Evolutionary conservation across 1,139 yeast species (phyloP), one percentile per base, ranked within the genome.

Genomic region (Diutina ranongensis): DNA sequence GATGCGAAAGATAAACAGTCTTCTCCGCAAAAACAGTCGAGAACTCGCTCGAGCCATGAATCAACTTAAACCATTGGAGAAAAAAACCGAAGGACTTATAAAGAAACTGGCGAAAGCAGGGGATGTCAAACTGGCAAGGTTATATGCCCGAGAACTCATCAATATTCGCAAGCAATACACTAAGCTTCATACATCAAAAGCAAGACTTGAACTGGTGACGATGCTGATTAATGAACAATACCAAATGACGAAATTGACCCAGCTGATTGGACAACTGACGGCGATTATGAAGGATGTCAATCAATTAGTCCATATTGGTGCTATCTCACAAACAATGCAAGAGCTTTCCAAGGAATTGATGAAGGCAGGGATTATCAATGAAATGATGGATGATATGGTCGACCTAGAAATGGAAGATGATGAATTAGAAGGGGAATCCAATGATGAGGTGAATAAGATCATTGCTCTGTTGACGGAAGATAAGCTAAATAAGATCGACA

Each of bases 191-290:
- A 76, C 79, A 34, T 83, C 95, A 34, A 85, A 80, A 57, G 94
- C 97, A 1, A 85, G 94, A 54, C 66, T 94, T 40, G 92, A 84
- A 50, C 82, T 94, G 15, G 85, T 94, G 38, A 78, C 80, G 21
- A 78, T 92, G 85, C 85, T 94, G 53, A 78, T 94, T 32, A 88
- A 86, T 55, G 98, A 94, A 61, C 94, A 92, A 49, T 88, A 89
- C 69, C 88, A 88, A 45, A 74, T 88, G 78, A 74, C 80, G 51
- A 86, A 85, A 57, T 66, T 94, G 46, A 88, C 92, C 42, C 84
- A 87, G 31, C 83, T 92, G 38, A 77, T 94, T 77, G 81, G 80
- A 49, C 68, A 80, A 48, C 83, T 89, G 50, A 78, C 98, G 0
- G 77, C 72, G 2, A 76, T 94, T 20, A 89, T 94, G 97, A 78